Evolutionary conservation across 176 grass and related monocot species (phyloP).

Genomic region (Oryza australiensis): DNA sequence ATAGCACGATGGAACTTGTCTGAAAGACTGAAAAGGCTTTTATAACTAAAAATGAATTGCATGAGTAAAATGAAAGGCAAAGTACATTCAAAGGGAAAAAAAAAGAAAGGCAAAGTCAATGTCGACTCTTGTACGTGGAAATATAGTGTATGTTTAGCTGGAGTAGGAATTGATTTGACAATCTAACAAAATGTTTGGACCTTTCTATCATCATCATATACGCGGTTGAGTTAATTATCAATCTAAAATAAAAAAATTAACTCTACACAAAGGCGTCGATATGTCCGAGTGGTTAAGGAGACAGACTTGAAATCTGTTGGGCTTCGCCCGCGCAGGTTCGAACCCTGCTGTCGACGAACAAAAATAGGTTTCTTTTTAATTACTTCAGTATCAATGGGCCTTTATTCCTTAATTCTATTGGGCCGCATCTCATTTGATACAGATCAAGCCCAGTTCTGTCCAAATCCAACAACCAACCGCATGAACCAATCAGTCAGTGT

Average conservation of each 20-base stretch:
- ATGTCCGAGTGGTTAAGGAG: constrained; percentile 99
- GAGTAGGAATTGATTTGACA: neutral
- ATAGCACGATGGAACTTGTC: neutral
- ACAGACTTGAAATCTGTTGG: constrained; percentile 99
- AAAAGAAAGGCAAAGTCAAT: neutral
- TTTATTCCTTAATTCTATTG: neutral
- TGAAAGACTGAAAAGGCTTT: neutral
- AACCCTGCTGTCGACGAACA: constrained; percentile 88
- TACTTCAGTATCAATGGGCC: too few species aligned
- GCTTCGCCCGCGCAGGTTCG: constrained; percentile 88
- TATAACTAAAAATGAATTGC: neutral
- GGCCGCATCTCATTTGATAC: neutral
- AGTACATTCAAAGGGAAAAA: neutral
- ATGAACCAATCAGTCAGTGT: neutral
- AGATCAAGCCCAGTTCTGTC: neutral
- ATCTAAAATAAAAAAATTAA: too few species aligned
- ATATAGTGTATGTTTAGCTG: neutral
- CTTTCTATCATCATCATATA: neutral
- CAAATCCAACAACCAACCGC: neutral
- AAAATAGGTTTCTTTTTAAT: too few species aligned
- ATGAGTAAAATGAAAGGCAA: constrained; percentile 1
- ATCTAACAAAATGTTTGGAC: neutral
- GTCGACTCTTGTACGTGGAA: neutral
- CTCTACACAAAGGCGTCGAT: constrained; percentile 23
- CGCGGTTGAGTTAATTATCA: too few species aligned